Conservation (phyloP, 2,329 filamentous ascomycete genomes). For the Ophiostoma piceae region DNA sequence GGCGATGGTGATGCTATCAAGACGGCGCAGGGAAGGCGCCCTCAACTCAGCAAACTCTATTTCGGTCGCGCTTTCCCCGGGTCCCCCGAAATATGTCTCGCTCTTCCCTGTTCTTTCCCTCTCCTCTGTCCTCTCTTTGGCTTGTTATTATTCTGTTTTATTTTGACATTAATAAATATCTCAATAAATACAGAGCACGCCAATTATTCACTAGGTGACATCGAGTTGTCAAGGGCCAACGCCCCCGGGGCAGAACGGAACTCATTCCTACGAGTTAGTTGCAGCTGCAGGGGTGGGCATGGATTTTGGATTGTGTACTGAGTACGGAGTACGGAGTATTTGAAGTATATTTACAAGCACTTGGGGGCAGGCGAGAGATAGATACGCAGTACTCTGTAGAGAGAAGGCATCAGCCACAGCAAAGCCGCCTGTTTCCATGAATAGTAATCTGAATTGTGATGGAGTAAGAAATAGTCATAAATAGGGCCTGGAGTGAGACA, state of each 20-base stretch:
- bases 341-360: neutral
- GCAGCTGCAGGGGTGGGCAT: slow-evolving; percentile 3
- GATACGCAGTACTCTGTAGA: neutral
- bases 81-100: neutral
- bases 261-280: neutral
- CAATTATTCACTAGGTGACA: neutral
- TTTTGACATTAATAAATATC: neutral
- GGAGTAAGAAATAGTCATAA: neutral
- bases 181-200: neutral
- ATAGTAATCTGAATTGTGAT: neutral
- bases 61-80: neutral
- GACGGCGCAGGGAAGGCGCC: neutral
- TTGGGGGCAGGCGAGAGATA: neutral
- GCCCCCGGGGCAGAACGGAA: slow-evolving; percentile 13
- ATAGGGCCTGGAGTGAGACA: slow-evolving; percentile 2
- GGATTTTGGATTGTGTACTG: neutral
- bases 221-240: slow-evolving; percentile 5
- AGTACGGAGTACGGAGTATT: neutral
- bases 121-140: neutral
- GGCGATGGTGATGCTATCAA: neutral
- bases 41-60: neutral
- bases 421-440: neutral
- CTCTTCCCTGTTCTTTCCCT: neutral
- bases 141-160: neutral
- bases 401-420: slow-evolving; percentile 5